Evolutionary conservation across 768 basidiomycete genomes (phyloP).

Genomic region (Piloderma croceum): DNA sequence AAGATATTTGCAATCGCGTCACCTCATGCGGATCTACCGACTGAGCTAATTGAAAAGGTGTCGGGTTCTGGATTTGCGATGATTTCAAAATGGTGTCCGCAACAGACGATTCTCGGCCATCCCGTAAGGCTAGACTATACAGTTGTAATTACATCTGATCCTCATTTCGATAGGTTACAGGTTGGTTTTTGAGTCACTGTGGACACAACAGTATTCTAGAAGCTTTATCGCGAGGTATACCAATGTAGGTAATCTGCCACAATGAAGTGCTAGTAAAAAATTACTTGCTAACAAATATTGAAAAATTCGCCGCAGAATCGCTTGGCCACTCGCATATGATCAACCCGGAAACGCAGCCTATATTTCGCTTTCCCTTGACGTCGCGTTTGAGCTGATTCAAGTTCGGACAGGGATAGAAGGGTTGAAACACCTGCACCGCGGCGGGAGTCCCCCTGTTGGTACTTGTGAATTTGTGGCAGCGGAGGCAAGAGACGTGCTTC

Average conservation of each 20-base stretch:
- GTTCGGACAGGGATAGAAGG: constrained; percentile 16
- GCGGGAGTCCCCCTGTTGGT: constrained; percentile 8
- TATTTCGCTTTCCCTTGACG: constrained; percentile 13
- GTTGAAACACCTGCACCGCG: constrained; percentile 9
- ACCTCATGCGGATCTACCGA: constrained; percentile 7
- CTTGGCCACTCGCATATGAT: constrained; percentile 19
- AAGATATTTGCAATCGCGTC: no score
- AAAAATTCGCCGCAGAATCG: constrained; percentile 19
- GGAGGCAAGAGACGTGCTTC: constrained; percentile 9
- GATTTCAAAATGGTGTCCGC: constrained; percentile 15
- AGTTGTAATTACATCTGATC: no score
- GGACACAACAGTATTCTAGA: constrained; percentile 21
- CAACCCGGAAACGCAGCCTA: constrained; percentile 15
- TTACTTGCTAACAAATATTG: no score
- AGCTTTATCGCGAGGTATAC: constrained; percentile 15
- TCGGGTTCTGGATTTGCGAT: constrained; percentile 13
- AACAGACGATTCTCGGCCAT: constrained; percentile 20
- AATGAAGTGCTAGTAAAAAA: no score
- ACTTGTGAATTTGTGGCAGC: constrained; percentile 10
- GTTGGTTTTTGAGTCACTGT: constrained; percentile 20
- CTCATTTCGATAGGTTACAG: constrained; percentile 12
- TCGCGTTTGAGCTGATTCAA: constrained; percentile 17
- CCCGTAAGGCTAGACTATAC: constrained; percentile 5
- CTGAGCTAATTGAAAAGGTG: constrained; percentile 9
- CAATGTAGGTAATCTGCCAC: constrained; percentile 12